Base-by-base conservation (phyloP, 2,329 filamentous ascomycete genomes). In the Colletotrichum nymphaeae region DNA sequence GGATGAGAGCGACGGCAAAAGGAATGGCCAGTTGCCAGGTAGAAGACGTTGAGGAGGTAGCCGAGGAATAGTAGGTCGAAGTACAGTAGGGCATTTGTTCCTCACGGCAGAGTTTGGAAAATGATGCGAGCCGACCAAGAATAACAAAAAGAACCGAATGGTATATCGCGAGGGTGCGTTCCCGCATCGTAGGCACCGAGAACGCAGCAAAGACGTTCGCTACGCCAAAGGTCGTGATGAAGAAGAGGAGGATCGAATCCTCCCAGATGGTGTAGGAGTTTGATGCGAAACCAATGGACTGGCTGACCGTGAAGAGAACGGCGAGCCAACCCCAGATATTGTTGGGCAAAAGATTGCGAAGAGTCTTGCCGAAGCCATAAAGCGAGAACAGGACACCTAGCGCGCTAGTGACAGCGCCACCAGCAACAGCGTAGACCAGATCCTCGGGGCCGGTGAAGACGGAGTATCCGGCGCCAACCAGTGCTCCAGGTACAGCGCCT, bases 181-280 rank as follows among this genome's bases (percentile, higher is more conserved):
- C 93, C 4, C 88, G 85, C 28, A 88, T 84, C 46, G 89, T 87
- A 64, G 91, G 88, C 75, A 95, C 92, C 19, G 94, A 91, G 78
- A 97, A 88, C 0, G 95, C 95, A 2, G 93, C 92, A 14, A 94
- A 83, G 14, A 93, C 89, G 46, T 93, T 90, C n/a, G 93, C 87
- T 7, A 95, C 83, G 35, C 95, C 95, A 80, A 98, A 98, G 0
- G 95, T 97, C 2, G 92, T 91, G 72, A 98, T 90, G 84, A 98
- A 96, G 85, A 97, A 98, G 3, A 98, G 87, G 5, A 98, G 88
- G 69, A 98, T 98, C 16, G 95, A 94, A 79, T 99, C 97, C 84
- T 99, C 97, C 95, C 97, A 99, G 76, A 99, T 98, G 0, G 96
- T 98, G 83, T 95, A 99, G 0, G 97, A 99, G 83, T 99, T 99